Base-by-base conservation (phyloP, 192 early-diverging fungal species). In the Mortierella hygrophila region DNA sequence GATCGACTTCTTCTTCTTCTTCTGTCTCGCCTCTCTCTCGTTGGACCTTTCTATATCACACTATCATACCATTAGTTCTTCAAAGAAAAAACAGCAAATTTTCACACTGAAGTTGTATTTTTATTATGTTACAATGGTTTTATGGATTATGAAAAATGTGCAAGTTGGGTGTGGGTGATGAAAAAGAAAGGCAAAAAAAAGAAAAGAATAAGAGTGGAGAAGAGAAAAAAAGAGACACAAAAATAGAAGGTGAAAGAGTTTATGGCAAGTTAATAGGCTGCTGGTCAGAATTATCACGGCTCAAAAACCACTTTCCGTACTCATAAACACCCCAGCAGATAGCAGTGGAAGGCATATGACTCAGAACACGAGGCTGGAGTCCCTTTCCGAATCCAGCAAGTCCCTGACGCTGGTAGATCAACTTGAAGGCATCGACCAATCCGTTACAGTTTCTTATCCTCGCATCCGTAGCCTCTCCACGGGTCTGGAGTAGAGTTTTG, bases 321-420 rank as follows among this genome's bases (percentile, higher is more conserved):
- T 96, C 95, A 88, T 96, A 96, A 0, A 97, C 96, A 65, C 95
- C 96, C 98, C 98, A 99, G 87, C 95, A 95, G 72, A 99, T 96
- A 35, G 97, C 97, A 0, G 97, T 97, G 44, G 95, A 93, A 0
- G 98, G 97, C 92, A 98, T 94, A 86, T 99, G 94, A 18, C 96
- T 94, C 73, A 99, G 89, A 29, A 99, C 91, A 42, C 98, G 89
- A 11, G 98, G 96, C 72, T 92, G 87, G n/a, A 93, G 78, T 8
- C 97, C 97, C 47, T 95, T 90, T 52, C 92, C 83, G 82, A 98
- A 97, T 9, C 98, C 98, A 1, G 60, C 78, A 0, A 96, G 18
- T 0, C 98, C 97, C 78, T 98, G 88, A 18, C 91, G 87, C 47
- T 93, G 88, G 73, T 95, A 97, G 70, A 99, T 97, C 29, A 99